A percentile compares a stretch with the other conserved stretches of the same genome.
These are phyloP conservation scores for Chaetomium globosum DNA, from an alignment of 2,329 filamentous ascomycete species.

Conservation along the genomic window DNA sequence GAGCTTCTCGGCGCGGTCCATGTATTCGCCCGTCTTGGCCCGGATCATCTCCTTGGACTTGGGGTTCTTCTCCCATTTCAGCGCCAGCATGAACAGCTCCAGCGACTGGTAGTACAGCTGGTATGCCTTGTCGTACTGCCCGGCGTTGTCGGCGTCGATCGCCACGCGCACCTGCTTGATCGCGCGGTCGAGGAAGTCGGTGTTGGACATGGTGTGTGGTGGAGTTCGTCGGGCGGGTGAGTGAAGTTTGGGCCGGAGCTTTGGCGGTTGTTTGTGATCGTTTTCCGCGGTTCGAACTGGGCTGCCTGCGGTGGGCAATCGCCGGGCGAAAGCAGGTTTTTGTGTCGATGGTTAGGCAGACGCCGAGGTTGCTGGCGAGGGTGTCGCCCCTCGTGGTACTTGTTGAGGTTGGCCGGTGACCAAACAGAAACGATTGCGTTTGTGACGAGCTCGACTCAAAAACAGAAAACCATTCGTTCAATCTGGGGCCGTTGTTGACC, in stretches of 20 bases:
- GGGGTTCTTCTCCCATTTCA: constrained; percentile 99
- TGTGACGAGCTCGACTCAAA: constrained; percentile 3
- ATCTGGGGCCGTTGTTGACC: constrained; percentile 29
- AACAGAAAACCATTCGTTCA: constrained; percentile 18
- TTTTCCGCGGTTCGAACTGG: background rate
- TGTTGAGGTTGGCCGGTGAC: constrained; percentile 1
- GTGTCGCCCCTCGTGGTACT: background rate
- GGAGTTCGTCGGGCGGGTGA: background rate
- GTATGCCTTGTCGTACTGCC: constrained; percentile 96
- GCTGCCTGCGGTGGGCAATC: constrained; percentile 1
- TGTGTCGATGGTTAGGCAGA: constrained; percentile 12
- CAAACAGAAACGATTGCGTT: background rate
- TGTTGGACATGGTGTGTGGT: constrained; percentile 75
- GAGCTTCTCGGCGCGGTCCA: constrained; percentile 97
- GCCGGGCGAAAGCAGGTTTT: constrained; percentile 6
- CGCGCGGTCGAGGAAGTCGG: constrained; percentile 93
- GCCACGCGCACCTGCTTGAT: constrained; percentile 97
- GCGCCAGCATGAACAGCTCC: constrained; percentile 96
- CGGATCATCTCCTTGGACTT: constrained; percentile 98
- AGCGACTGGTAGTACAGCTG: constrained; percentile 93
- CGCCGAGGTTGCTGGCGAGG: background rate
- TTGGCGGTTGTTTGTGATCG: constrained; percentile 14
- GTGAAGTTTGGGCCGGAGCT: background rate
- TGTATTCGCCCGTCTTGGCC: constrained; percentile 92
- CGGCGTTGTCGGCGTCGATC: constrained; percentile 92